phyloP scores from a whole-genome alignment of 2,329 filamentous ascomycete species.

The Coleophoma eucalyptorum region DNA sequence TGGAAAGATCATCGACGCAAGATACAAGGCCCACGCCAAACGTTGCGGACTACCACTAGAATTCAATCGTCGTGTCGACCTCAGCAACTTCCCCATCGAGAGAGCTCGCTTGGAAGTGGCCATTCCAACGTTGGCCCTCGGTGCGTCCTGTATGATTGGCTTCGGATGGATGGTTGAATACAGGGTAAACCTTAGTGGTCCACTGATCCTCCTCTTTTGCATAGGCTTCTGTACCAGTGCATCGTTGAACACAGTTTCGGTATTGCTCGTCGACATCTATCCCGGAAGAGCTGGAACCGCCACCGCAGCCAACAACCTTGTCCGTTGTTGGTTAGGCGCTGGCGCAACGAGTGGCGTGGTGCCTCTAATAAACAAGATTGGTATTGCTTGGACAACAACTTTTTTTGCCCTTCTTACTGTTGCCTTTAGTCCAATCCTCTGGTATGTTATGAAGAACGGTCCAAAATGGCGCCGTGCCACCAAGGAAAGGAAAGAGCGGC shows the following conservation, averaged over 20 bases:
- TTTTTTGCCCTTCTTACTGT: background rate
- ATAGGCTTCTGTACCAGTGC: background rate
- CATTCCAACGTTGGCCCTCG: slow-evolving; percentile 44
- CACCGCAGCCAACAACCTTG: slow-evolving; percentile 4
- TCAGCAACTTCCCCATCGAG: slow-evolving; percentile 25
- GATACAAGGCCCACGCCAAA: slow-evolving; percentile 63
- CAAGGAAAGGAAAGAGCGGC: background rate
- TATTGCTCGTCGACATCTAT: slow-evolving; percentile 2
- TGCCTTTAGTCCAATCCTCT: slow-evolving; percentile 1
- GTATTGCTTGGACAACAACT: slow-evolving; percentile 1
- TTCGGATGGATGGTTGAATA: slow-evolving; percentile 12
- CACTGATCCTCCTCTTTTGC: background rate
- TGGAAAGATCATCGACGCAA: slow-evolving; percentile 55
- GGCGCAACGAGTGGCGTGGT: background rate
- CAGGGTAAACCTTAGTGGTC: background rate
- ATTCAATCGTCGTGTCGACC: slow-evolving; percentile 39
- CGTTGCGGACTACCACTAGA: slow-evolving; percentile 55
- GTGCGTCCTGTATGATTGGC: background rate
- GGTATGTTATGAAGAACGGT: slow-evolving; percentile 1
- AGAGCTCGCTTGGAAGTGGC: slow-evolving; percentile 44
- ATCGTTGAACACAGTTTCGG: background rate
- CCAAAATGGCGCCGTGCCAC: slow-evolving; percentile 1
- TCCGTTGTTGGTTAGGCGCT: slow-evolving; percentile 4
- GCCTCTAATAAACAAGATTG: slow-evolving; percentile 1
- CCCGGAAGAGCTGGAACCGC: slow-evolving; percentile 1